phyloP scores from a whole-genome alignment of 495 filamentous ascomycete species.

The Penicillium paradoxum region DNA sequence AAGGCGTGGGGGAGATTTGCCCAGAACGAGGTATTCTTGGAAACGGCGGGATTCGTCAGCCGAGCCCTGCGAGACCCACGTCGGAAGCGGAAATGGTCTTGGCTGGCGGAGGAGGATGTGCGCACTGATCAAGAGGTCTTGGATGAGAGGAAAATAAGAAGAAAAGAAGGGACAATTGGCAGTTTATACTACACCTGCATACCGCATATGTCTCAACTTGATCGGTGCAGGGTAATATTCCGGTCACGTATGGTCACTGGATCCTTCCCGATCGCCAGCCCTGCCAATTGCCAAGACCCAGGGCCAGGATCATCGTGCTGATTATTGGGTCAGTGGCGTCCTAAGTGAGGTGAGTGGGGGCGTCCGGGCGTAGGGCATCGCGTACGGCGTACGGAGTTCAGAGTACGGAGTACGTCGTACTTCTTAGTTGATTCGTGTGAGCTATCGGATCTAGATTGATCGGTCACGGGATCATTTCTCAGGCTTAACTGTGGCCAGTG shows the following conservation, averaged over 20 bases:
- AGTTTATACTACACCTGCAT: neutral
- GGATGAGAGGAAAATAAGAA: neutral
- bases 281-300: constrained; percentile 19
- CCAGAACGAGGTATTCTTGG: constrained; percentile 16
- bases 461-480: too few species aligned
- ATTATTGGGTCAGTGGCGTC: constrained; percentile 5
- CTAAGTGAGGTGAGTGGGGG: constrained; percentile 3
- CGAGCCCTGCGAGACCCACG: constrained; percentile 24
- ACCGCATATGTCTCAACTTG: neutral
- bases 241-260: constrained; percentile 11
- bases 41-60: constrained; percentile 31
- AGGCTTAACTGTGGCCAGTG: too few species aligned
- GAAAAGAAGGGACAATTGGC: neutral
- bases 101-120: constrained; percentile 15
- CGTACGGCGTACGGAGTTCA: too few species aligned
- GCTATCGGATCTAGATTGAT: neutral
- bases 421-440: neutral
- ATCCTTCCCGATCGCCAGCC: constrained; percentile 9
- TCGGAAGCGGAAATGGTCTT: constrained; percentile 21
- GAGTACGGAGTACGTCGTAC: too few species aligned
- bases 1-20: constrained; percentile 18
- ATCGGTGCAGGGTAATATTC: constrained; percentile 6
- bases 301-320: neutral
- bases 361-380: neutral
- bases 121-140: too few species aligned